Base-by-base conservation (phyloP, 2,329 filamentous ascomycete species). In the Xylaria sp. region DNA sequence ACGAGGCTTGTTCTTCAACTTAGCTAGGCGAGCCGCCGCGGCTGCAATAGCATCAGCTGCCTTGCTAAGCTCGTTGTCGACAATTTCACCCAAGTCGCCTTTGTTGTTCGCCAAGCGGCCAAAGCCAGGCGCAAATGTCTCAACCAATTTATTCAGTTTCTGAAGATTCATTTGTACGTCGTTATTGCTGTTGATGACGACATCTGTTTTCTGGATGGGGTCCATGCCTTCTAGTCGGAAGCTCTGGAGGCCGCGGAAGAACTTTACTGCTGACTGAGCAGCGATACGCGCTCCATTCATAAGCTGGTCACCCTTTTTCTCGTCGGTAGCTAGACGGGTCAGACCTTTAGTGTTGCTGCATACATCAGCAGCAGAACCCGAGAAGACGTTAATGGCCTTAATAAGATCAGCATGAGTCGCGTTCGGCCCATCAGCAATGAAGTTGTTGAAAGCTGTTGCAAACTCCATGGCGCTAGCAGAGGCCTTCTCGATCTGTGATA, bases 401-500 rank as follows among this genome's bases (percentile, higher is more conserved):
- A 98, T 98, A 70, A 99, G 92, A 68, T 97, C 94, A 1, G 92
- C 89, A 77, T 98, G 94, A 10, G 90, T 91, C 78, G 93, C 94
- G 80, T 94, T 97, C 5, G 95, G 94, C 0, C 96, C 96, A 78
- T 99, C 96, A 8, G 95, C 96, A 76, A 99, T 97, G 80, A 97
- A 98, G 82, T 97, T 97, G 84, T 98, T 99, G 86, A 98, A 99
- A 0, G 96, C 91, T 0, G 95, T 98, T 1, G 95, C 96, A 81
- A 99, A 99, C 79, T 99, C 96, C 81, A 97, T 98, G 13, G 96
- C 94, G 73, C 91, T 97, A 10, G 94, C 90, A 8, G 94, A 96
- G 0, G 96, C 94, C 84, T 98, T 99, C 79, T 99, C 96, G 67
- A 98, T 94, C 80, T 98, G 95, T 1, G 95, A 98, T 60, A 99